These are phyloP conservation scores for Zygoascus tannicola DNA, from an alignment of 805 yeast species.

Conservation along the genomic window DNA sequence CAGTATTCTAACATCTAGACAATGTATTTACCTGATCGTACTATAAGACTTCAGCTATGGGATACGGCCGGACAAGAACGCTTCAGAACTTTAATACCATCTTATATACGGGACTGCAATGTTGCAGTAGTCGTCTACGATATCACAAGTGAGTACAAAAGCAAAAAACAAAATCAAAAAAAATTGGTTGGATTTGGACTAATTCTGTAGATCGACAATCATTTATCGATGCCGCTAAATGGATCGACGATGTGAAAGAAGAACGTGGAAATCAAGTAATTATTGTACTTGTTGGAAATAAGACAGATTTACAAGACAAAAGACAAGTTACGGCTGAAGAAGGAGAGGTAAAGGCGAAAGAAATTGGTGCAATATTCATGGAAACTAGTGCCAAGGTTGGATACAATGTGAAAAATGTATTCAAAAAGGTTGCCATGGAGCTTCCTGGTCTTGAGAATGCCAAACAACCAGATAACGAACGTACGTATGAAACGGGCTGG, in stretches of 20 bases:
- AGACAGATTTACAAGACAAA: constrained; percentile 72
- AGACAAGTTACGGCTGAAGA: constrained; percentile 85
- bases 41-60: constrained; percentile 92
- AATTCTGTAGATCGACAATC: constrained; percentile 40
- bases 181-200: not conserved
- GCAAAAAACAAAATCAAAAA: not conserved
- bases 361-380: constrained; percentile 68
- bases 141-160: constrained; percentile 54
- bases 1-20: constrained; percentile 32
- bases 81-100: constrained; percentile 88
- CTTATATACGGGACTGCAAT: constrained; percentile 89
- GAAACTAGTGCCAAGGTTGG: constrained; percentile 96
- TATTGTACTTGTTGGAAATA: constrained; percentile 86
- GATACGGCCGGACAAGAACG: constrained; percentile 98
- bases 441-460: constrained; percentile 67
- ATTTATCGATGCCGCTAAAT: constrained; percentile 73
- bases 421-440: constrained; percentile 83
- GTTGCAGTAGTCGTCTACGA: constrained; percentile 98
- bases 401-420: constrained; percentile 80
- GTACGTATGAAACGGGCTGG: constrained; percentile 9
- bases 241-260: constrained; percentile 91
- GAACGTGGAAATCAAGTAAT: constrained; percentile 89
- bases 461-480: constrained; percentile 19
- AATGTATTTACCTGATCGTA: constrained; percentile 91
- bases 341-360: constrained; percentile 71